phyloP scores from a whole-genome alignment of 2,329 filamentous ascomycete species.

The Fusarium duplospermum region DNA sequence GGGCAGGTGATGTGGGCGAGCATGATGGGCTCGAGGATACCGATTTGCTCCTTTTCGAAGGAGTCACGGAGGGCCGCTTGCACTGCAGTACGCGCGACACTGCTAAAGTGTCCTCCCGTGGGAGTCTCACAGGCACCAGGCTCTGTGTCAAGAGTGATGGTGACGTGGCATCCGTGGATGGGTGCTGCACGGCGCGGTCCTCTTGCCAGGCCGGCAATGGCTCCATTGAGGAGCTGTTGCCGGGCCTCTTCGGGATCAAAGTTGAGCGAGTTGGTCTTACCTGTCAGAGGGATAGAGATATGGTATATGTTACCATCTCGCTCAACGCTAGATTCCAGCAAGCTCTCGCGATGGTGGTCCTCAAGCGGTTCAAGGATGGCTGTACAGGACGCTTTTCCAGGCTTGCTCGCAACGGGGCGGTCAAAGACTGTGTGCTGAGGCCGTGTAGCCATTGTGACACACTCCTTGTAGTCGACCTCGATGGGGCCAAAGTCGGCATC shows the following conservation, averaged over 20 bases:
- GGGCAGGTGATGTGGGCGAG: conserved; percentile 87
- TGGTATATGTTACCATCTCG: conserved; percentile 78
- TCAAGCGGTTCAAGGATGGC: conserved; percentile 74
- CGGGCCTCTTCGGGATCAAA: conserved; percentile 63
- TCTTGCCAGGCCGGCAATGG: conserved; percentile 83
- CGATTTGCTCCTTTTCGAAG: conserved; percentile 64
- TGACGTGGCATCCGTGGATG: conserved; percentile 79
- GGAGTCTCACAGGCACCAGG: conserved; percentile 67
- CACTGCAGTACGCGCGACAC: conserved; percentile 72
- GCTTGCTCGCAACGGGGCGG: conserved; percentile 81
- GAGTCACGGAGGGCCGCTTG: conserved; percentile 75
- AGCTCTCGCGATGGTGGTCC: conserved; percentile 50
- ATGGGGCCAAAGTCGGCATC: conserved; percentile 89
- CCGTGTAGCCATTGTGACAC: conserved; percentile 68
- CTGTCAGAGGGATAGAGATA: conserved; percentile 66
- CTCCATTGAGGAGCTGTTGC: conserved; percentile 79
- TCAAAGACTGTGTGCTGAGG: conserved; percentile 76
- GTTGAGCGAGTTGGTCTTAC: conserved; percentile 58
- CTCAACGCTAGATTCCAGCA: conserved; percentile 58
- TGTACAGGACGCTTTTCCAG: conserved; percentile 80
- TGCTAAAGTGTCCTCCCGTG: conserved; percentile 74
- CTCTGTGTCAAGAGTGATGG: conserved; percentile 74
- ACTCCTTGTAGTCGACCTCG: conserved; percentile 95
- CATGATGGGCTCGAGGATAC: conserved; percentile 94
- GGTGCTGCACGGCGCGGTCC: conserved; percentile 86